These are phyloP conservation scores for Xylaria multiplex DNA, from an alignment of 2,329 filamentous ascomycete genomes.

Conservation along the genomic window DNA sequence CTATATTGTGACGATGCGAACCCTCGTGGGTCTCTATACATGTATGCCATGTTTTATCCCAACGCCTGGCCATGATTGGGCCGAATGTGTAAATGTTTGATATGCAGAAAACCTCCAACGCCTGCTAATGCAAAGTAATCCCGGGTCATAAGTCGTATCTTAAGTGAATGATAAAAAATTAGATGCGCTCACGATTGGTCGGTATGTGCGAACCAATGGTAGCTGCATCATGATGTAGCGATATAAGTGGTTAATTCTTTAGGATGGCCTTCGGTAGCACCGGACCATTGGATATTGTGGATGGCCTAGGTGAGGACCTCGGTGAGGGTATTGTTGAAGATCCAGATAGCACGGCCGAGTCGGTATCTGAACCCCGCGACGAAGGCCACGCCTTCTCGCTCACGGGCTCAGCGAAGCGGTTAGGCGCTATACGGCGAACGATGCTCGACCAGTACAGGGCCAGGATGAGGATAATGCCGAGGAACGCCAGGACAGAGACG, in stretches of 20 bases:
- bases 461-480: constrained; percentile 33
- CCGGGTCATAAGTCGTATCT: constrained; percentile 15
- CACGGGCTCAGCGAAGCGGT: constrained; percentile 35
- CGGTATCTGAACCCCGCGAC: constrained; percentile 17
- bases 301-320: constrained; percentile 32
- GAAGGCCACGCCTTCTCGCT: constrained; percentile 38
- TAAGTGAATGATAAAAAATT: background rate
- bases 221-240: background rate
- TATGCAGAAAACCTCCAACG: constrained; percentile 20
- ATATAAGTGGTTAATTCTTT: constrained; percentile 1
- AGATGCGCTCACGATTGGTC: background rate
- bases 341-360: constrained; percentile 17
- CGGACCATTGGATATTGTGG: constrained; percentile 11
- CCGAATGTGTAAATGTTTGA: constrained; percentile 17
- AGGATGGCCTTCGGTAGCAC: constrained; percentile 29
- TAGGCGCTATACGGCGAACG: constrained; percentile 33
- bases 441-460: constrained; percentile 37
- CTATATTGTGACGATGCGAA: constrained; percentile 8
- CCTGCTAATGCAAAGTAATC: constrained; percentile 23
- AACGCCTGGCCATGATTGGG: constrained; percentile 17
- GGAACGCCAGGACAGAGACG: constrained; percentile 31
- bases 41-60: constrained; percentile 11
- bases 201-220: background rate
- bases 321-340: constrained; percentile 23
- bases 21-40: constrained; percentile 16